Evolutionary conservation across 139 green algal genomes (phyloP).

Genomic region (Micromonas pusilla): DNA sequence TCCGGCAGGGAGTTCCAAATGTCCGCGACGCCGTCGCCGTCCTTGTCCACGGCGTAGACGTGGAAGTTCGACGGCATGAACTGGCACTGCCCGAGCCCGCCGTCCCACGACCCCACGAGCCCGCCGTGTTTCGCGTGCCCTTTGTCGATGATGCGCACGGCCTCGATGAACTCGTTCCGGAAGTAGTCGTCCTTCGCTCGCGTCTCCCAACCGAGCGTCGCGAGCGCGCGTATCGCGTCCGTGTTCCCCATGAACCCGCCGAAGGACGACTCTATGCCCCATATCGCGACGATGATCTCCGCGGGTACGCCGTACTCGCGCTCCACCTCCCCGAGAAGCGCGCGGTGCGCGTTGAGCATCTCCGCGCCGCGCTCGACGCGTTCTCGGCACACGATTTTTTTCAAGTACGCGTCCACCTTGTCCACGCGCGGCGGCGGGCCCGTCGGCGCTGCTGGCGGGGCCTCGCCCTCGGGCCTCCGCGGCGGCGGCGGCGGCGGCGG

Average conservation of each 20-base stretch:
- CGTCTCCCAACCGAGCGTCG: slow-evolving; percentile 25
- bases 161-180: slow-evolving; percentile 31
- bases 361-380: neutral
- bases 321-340: slow-evolving; percentile 20
- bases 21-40: slow-evolving; percentile 36
- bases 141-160: slow-evolving; percentile 21
- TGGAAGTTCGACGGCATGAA: slow-evolving; percentile 45
- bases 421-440: too few species aligned
- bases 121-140: neutral
- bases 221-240: slow-evolving; percentile 32
- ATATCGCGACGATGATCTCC: slow-evolving; percentile 31
- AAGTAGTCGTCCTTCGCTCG: slow-evolving; percentile 26
- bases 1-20: slow-evolving; percentile 42
- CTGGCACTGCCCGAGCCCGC: slow-evolving; percentile 44
- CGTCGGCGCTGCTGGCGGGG: too few species aligned
- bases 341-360: neutral
- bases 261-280: slow-evolving; percentile 34
- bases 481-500: too few species aligned
- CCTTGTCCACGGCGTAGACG: slow-evolving; percentile 34
- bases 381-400: slow-evolving; percentile 1
- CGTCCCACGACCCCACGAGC: slow-evolving; percentile 37
- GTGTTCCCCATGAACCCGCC: slow-evolving; percentile 16
- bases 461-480: too few species aligned
- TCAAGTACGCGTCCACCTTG: neutral
- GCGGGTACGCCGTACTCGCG: slow-evolving; percentile 27